These are phyloP conservation scores for Cladosporium sp. DNA, from an alignment of 2,329 filamentous ascomycete genomes.

Conservation along the genomic window DNA sequence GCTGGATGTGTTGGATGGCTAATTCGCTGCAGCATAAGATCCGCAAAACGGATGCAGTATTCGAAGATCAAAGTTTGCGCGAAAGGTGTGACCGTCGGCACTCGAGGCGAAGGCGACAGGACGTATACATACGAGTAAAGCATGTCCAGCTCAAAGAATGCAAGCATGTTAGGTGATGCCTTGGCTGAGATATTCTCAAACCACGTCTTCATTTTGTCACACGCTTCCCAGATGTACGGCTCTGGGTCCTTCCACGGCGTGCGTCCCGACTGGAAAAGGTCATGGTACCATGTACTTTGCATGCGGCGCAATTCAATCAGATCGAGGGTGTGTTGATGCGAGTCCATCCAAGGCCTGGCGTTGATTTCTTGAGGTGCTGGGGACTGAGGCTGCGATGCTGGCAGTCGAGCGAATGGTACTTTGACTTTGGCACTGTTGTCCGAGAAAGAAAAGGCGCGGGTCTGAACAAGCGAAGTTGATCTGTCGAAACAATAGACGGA, in stretches of 20 bases:
- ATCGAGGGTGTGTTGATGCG: slow-evolving; percentile 67
- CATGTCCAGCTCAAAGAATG: slow-evolving; percentile 81
- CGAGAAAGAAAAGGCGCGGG: slow-evolving; percentile 86
- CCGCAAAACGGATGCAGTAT: slow-evolving; percentile 76
- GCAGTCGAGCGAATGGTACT: slow-evolving; percentile 54
- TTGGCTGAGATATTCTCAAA: slow-evolving; percentile 67
- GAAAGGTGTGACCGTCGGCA: slow-evolving; percentile 69
- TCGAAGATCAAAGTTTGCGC: slow-evolving; percentile 81
- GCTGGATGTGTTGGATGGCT: slow-evolving; percentile 56
- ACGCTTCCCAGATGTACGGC: slow-evolving; percentile 71
- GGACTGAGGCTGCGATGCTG: slow-evolving; percentile 21
- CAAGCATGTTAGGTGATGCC: slow-evolving; percentile 61
- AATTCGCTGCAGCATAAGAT: slow-evolving; percentile 66
- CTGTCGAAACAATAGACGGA: slow-evolving; percentile 88
- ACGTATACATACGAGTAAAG: slow-evolving; percentile 90
- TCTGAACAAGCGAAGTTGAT: slow-evolving; percentile 82
- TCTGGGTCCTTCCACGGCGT: slow-evolving; percentile 64
- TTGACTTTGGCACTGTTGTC: slow-evolving; percentile 81
- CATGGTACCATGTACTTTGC: slow-evolving; percentile 86
- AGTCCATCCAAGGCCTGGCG: slow-evolving; percentile 46
- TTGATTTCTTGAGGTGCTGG: slow-evolving; percentile 22
- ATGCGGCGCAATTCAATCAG: slow-evolving; percentile 79
- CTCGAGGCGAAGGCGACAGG: slow-evolving; percentile 72
- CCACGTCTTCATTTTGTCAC: slow-evolving; percentile 75
- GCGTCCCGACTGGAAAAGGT: slow-evolving; percentile 74